These are phyloP conservation scores for Kurtzmaniella natalensis DNA, from an alignment of 1,139 yeast species.

Conservation along the genomic window DNA sequence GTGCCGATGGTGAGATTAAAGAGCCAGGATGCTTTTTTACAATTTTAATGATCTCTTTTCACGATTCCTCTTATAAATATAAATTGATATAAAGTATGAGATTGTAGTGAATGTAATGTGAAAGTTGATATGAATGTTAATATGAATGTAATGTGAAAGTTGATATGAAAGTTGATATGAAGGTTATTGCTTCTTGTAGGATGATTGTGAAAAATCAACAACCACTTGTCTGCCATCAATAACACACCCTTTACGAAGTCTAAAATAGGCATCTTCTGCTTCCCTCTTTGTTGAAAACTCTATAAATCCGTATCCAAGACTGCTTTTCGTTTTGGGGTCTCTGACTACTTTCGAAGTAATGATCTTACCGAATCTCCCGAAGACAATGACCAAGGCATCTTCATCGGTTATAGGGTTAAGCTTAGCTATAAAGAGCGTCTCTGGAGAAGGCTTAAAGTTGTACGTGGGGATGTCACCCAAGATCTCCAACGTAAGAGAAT, in stretches of 20 bases:
- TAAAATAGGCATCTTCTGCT: constrained; percentile 58
- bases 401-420: constrained; percentile 56
- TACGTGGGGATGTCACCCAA: constrained; percentile 64
- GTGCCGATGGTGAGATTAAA: constrained; percentile 7
- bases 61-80: constrained; percentile 6
- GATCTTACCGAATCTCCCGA: constrained; percentile 57
- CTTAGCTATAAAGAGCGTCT: constrained; percentile 58
- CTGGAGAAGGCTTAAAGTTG: constrained; percentile 56
- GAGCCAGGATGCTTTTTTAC: constrained; percentile 9
- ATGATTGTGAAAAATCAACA: constrained; percentile 66
- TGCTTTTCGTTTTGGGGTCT: constrained; percentile 34
- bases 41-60: constrained; percentile 10
- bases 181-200: constrained; percentile 1
- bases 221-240: constrained; percentile 63
- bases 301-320: constrained; percentile 59
- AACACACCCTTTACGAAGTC: constrained; percentile 52
- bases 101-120: too few relatives aligned
- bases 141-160: not conserved
- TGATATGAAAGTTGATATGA: not conserved
- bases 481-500: constrained; percentile 59
- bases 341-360: constrained; percentile 47
- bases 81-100: too few relatives aligned
- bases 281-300: constrained; percentile 45
- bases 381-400: constrained; percentile 50
- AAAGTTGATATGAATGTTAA: not conserved